These are phyloP conservation scores for Metroxylon sagu DNA, from an alignment of 176 grass and related monocot genomes.

Conservation along the genomic window DNA sequence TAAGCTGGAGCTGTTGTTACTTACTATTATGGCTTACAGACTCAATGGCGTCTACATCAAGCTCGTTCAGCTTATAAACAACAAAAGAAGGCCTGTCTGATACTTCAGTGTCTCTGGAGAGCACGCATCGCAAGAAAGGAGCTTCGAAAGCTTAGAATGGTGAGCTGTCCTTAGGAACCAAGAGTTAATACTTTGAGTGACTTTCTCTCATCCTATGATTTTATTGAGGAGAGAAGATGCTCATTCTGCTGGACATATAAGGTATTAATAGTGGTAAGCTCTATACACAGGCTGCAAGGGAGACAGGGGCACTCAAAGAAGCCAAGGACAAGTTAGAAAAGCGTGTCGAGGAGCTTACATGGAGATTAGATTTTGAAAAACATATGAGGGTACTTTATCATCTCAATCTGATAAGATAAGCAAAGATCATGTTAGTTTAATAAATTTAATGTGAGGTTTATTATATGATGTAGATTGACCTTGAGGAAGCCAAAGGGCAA, in stretches of 20 bases:
- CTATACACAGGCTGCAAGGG: conserved; percentile 74
- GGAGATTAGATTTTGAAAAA: conserved; percentile 83
- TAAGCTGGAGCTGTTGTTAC: too few species aligned
- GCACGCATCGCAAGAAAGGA: conserved; percentile 85
- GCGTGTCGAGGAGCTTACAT: conserved; percentile 84
- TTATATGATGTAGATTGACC: conserved; percentile 35
- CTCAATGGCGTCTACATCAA: conserved; percentile 78
- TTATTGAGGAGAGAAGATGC: neutral
- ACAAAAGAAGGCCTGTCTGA: conserved; percentile 55
- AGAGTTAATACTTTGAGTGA: neutral
- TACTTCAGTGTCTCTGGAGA: conserved; percentile 86
- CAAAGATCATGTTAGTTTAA: neutral
- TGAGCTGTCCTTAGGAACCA: conserved; percentile 15
- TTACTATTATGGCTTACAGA: conserved; percentile 33
- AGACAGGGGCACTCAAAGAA: conserved; percentile 86
- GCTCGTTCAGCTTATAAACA: conserved; percentile 58
- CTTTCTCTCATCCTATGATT: neutral
- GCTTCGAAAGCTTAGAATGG: conserved; percentile 78
- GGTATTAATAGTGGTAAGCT: neutral
- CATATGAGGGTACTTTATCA: conserved; percentile 62
- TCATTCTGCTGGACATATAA: neutral
- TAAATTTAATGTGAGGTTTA: neutral
- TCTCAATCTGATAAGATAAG: neutral
- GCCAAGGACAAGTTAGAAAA: conserved; percentile 95
- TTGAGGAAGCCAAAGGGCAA: conserved; percentile 75